These are phyloP conservation scores for Chlorophyllum brunneum DNA, from an alignment of 768 basidiomycete genomes.

Conservation along the genomic window DNA sequence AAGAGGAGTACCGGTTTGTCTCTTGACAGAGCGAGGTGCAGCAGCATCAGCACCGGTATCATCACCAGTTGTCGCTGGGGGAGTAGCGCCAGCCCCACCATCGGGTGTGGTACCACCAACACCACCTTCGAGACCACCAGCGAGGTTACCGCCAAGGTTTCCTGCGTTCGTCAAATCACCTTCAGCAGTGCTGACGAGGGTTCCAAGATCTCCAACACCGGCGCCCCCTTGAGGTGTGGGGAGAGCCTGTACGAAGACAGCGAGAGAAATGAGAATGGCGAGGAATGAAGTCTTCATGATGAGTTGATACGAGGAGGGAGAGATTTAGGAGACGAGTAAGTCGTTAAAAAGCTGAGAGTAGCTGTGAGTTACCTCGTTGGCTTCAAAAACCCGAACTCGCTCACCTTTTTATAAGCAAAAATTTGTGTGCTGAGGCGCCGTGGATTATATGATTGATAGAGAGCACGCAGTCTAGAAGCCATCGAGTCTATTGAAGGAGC, in stretches of 20 bases:
- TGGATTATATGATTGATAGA: too few species aligned
- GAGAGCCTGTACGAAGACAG: background rate
- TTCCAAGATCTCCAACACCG: too few species aligned
- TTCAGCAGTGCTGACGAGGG: background rate
- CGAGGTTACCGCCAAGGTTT: too few species aligned
- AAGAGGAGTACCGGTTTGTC: too few species aligned
- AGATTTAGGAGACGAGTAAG: background rate
- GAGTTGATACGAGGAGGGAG: background rate
- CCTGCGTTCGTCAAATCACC: background rate
- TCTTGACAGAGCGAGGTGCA: too few species aligned
- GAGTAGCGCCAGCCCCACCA: background rate
- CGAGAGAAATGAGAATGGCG: background rate
- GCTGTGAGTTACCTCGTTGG: background rate
- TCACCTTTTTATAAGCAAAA: too few species aligned
- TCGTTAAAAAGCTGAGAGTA: background rate
- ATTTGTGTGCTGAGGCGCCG: too few species aligned
- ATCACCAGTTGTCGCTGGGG: too few species aligned
- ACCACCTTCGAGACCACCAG: background rate
- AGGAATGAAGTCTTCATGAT: constrained; percentile 2
- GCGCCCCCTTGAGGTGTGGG: background rate
- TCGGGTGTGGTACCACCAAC: background rate
- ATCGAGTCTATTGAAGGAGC: too few species aligned
- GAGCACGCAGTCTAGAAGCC: too few species aligned
- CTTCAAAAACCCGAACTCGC: too few species aligned
- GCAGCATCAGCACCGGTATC: too few species aligned